Conservation (phyloP, 2,329 filamentous ascomycete species). For the Peltaster fructicola region DNA sequence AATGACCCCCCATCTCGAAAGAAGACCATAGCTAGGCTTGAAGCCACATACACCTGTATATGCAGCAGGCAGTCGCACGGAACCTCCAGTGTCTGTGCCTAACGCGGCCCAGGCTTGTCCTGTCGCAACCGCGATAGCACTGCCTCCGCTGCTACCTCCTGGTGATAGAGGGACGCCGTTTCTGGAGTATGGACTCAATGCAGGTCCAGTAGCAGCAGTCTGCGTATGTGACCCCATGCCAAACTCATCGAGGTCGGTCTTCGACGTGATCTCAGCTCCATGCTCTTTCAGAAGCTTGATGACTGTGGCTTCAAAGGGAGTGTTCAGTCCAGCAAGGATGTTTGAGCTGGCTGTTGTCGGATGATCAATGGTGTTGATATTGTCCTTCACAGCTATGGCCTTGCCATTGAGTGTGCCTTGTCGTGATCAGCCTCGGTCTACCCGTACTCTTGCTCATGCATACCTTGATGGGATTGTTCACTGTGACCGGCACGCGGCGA, state of each 20-base stretch:
- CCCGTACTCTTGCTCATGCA: no score
- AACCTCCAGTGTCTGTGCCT: conserved; percentile 87
- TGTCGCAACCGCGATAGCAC: conserved; percentile 63
- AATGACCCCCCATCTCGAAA: conserved; percentile 73
- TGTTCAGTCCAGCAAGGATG: conserved; percentile 49
- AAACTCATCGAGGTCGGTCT: conserved; percentile 91
- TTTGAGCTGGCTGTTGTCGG: conserved; percentile 67
- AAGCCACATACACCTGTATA: conserved; percentile 73
- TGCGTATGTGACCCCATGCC: conserved; percentile 79
- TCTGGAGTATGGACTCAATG: conserved; percentile 33
- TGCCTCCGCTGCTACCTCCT: conserved; percentile 85
- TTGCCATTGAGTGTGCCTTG: conserved; percentile 13
- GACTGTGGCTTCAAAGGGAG: conserved; percentile 70
- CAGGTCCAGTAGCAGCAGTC: conserved; percentile 49
- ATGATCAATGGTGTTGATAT: conserved; percentile 28
- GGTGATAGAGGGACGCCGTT: conserved; percentile 37
- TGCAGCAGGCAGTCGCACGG: conserved; percentile 69
- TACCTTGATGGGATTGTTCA: no score
- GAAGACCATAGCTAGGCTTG: conserved; percentile 78
- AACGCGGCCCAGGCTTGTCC: conserved; percentile 51
- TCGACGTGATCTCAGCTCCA: conserved; percentile 50
- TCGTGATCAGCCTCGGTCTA: no score
- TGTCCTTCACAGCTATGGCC: conserved; percentile 32
- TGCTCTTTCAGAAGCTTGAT: conserved; percentile 46
- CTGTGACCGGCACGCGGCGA: no score